A percentile compares a stretch with the other conserved stretches of the same genome.
phyloP scores from a whole-genome alignment of 192 early-diverging fungal species.

The Coemansia sp. region DNA sequence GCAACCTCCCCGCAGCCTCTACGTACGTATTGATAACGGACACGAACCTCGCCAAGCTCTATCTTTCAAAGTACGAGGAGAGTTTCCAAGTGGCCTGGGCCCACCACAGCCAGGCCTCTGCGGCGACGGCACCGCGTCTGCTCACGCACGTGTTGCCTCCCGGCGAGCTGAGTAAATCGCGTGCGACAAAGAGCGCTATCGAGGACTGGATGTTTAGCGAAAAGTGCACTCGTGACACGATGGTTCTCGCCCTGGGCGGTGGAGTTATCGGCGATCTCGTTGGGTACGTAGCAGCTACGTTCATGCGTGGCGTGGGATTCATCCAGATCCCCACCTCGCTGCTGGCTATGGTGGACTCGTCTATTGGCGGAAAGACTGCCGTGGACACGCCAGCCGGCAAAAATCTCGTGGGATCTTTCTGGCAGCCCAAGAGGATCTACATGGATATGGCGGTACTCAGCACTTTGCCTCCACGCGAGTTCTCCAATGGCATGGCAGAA shows the following conservation, averaged over 20 bases:
- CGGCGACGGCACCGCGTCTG: slow-evolving; percentile 53
- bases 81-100: slow-evolving; percentile 55
- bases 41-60: slow-evolving; percentile 74
- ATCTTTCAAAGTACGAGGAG: slow-evolving; percentile 62
- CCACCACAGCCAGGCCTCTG: background rate
- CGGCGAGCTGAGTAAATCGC: slow-evolving; percentile 86
- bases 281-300: slow-evolving; percentile 97
- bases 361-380: slow-evolving; percentile 95
- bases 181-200: slow-evolving; percentile 80
- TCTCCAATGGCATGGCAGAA: slow-evolving; percentile 96
- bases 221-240: slow-evolving; percentile 89
- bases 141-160: slow-evolving; percentile 79
- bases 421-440: slow-evolving; percentile 92
- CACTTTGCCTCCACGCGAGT: slow-evolving; percentile 88
- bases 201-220: slow-evolving; percentile 90
- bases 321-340: slow-evolving; percentile 95
- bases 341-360: slow-evolving; percentile 97
- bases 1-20: slow-evolving; percentile 65
- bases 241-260: slow-evolving; percentile 91
- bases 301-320: slow-evolving; percentile 95
- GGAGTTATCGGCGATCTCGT: slow-evolving; percentile 97
- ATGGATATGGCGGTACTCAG: slow-evolving; percentile 85
- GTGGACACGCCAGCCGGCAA: slow-evolving; percentile 96
- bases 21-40: slow-evolving; percentile 91
- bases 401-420: slow-evolving; percentile 94